Conservation (phyloP, 2,329 filamentous ascomycete genomes). For the Chaetomiaceae sp. region DNA sequence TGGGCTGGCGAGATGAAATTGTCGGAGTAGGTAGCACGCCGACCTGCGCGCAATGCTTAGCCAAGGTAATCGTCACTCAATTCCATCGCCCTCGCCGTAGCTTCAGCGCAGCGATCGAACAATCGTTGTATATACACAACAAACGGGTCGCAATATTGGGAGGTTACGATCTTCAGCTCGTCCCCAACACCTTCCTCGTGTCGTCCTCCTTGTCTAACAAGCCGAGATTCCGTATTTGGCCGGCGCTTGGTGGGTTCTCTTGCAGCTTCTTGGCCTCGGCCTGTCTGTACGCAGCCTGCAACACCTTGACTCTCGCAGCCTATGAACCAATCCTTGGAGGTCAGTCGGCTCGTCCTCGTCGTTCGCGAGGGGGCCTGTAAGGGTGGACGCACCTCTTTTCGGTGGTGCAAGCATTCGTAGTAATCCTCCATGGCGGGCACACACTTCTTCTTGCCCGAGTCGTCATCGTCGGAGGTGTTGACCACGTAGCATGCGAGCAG, state of each 20-base stretch:
- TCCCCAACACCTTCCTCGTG: slow-evolving; percentile 52
- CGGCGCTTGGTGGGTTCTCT: slow-evolving; percentile 74
- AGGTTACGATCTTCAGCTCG: slow-evolving; percentile 21
- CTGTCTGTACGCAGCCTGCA: slow-evolving; percentile 83
- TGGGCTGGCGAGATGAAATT: not conserved
- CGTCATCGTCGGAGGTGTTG: slow-evolving; percentile 75
- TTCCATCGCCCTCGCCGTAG: not conserved
- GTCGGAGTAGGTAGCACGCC: not conserved
- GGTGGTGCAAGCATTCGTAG: slow-evolving; percentile 97
- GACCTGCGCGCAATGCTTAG: too few species aligned
- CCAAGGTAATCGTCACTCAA: slow-evolving; percentile 1
- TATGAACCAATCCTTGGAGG: slow-evolving; percentile 32
- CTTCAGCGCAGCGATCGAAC: not conserved
- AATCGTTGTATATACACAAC: slow-evolving; percentile 18
- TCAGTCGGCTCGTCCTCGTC: slow-evolving; percentile 5
- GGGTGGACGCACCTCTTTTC: slow-evolving; percentile 74
- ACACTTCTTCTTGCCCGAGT: slow-evolving; percentile 82
- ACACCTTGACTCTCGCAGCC: slow-evolving; percentile 69
- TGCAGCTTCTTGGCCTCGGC: slow-evolving; percentile 66
- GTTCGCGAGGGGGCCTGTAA: not conserved
- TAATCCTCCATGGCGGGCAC: slow-evolving; percentile 84
- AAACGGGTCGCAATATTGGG: not conserved
- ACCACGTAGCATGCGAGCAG: slow-evolving; percentile 96
- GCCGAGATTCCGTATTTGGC: slow-evolving; percentile 82
- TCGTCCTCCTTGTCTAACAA: slow-evolving; percentile 80